Percentiles rank a stretch among this genome's conserved stretches.
Evolutionary conservation across 2,329 filamentous ascomycete genomes (phyloP).

Genomic region (Blumeria hordei): DNA sequence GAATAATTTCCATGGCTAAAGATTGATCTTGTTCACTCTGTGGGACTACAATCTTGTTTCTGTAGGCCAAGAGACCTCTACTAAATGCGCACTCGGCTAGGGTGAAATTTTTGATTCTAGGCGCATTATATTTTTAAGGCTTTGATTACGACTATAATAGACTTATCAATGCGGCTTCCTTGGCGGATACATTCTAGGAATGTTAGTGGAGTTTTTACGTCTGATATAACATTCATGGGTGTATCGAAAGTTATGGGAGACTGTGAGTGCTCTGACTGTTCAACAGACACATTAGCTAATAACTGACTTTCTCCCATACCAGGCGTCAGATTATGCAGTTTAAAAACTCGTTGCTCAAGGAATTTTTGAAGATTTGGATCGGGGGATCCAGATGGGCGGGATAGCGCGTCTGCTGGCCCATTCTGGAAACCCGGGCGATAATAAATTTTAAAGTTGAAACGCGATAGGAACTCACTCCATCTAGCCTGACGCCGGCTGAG

Average conservation of each 20-base stretch:
- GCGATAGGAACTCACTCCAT: background rate
- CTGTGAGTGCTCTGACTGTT: background rate
- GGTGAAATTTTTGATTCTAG: background rate
- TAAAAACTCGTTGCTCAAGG: background rate
- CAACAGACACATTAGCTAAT: background rate
- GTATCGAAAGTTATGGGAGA: background rate
- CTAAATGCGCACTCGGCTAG: background rate
- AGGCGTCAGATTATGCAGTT: background rate
- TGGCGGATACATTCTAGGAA: background rate
- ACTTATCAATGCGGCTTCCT: background rate
- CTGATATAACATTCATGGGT: background rate
- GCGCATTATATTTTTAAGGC: background rate
- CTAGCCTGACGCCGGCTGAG: background rate
- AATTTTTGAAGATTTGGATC: background rate
- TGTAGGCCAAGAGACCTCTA: background rate
- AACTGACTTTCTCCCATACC: background rate
- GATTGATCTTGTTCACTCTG: background rate
- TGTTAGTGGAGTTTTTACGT: background rate
- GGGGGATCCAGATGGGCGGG: background rate
- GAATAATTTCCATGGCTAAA: background rate
- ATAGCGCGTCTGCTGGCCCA: background rate
- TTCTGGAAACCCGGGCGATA: background rate
- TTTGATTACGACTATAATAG: background rate
- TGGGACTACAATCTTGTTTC: background rate
- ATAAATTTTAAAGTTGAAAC: background rate